Conservation (phyloP, 2,329 filamentous ascomycete genomes). For the Cytospora paraplurivora region DNA sequence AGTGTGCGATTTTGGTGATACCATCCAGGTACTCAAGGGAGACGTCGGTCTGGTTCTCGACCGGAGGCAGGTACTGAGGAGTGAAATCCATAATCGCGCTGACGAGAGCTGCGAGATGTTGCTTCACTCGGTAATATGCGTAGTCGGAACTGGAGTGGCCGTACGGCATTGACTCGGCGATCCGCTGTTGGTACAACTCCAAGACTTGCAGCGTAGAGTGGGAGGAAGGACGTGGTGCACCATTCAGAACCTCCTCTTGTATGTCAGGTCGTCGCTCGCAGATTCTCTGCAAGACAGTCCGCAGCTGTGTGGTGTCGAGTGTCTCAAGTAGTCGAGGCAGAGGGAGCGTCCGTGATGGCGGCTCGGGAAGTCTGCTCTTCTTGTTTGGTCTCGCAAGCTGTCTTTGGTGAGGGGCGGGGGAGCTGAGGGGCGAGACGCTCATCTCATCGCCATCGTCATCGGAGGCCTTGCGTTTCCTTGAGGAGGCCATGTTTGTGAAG, state of each 20-base stretch:
- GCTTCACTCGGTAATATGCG: constrained; percentile 88
- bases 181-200: constrained; percentile 74
- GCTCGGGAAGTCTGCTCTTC: constrained; percentile 55
- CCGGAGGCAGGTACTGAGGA: constrained; percentile 90
- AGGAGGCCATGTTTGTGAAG: constrained; percentile 54
- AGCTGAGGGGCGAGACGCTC: constrained; percentile 83
- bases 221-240: constrained; percentile 85
- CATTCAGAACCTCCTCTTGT: constrained; percentile 77
- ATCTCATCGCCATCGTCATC: constrained; percentile 84
- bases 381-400: constrained; percentile 68
- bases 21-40: constrained; percentile 88
- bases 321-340: constrained; percentile 86
- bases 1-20: constrained; percentile 86
- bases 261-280: constrained; percentile 89
- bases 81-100: constrained; percentile 94
- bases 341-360: constrained; percentile 39
- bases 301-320: constrained; percentile 80
- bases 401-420: constrained; percentile 73
- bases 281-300: constrained; percentile 84
- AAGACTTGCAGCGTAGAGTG: constrained; percentile 79
- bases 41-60: constrained; percentile 78
- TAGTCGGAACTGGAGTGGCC: constrained; percentile 87
- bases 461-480: constrained; percentile 78
- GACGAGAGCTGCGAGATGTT: constrained; percentile 76
- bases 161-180: constrained; percentile 82